Percentiles rank a stretch among this genome's conserved stretches.
Evolutionary conservation across 352 stramenopile genomes (phyloP).

Genomic region (Proteromonas lacertae): DNA sequence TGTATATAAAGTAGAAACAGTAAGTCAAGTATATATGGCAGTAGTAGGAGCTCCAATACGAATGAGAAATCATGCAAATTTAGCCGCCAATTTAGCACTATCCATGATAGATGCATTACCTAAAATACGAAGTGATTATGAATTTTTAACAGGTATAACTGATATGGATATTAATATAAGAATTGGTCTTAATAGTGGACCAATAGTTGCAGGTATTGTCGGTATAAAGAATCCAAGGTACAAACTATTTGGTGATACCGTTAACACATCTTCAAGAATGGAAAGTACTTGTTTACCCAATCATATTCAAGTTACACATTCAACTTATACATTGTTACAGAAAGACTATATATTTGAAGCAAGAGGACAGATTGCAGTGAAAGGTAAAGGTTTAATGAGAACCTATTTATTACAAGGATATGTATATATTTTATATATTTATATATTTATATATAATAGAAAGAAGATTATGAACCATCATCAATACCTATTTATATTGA

Average conservation of each 20-base stretch:
- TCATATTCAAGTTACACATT: background rate
- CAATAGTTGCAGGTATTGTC: conserved; percentile 4
- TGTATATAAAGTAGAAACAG: conserved; percentile 7
- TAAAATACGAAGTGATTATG: too few species aligned
- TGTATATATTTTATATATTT: too few species aligned
- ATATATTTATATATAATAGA: too few species aligned
- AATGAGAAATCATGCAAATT: too few species aligned
- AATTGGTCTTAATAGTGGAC: conserved; percentile 1
- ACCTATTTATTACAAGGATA: background rate
- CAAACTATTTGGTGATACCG: background rate
- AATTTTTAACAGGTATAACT: too few species aligned
- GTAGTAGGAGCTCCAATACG: too few species aligned
- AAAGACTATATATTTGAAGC: too few species aligned
- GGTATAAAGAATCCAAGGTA: background rate
- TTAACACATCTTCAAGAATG: background rate
- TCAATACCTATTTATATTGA: too few species aligned
- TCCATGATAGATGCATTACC: too few species aligned
- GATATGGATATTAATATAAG: background rate
- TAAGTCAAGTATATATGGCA: conserved; percentile 6
- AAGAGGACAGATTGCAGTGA: background rate
- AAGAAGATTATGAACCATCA: too few species aligned
- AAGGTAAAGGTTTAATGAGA: conserved; percentile 1
- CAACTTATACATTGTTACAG: too few species aligned
- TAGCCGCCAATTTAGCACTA: background rate
- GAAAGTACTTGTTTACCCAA: background rate